Conservation (phyloP, 2,329 filamentous ascomycete species). For the Trichothecium sympodiale region DNA sequence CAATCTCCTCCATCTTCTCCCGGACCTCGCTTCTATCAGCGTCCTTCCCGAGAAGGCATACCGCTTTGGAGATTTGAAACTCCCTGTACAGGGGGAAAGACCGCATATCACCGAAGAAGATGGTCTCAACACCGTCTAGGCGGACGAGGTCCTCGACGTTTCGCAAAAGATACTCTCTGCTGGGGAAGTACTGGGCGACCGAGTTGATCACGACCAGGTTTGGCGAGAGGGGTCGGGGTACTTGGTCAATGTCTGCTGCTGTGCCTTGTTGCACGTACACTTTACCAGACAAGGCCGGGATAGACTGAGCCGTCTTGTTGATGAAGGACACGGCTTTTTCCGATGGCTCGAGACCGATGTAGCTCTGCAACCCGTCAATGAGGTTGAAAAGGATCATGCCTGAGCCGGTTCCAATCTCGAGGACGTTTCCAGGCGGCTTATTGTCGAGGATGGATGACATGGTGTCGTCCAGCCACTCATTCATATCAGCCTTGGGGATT, state of each 20-base stretch:
- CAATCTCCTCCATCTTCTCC: conserved; percentile 8
- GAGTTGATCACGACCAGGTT: conserved; percentile 8
- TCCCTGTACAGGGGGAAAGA: conserved; percentile 7
- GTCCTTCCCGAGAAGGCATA: conserved; percentile 1
- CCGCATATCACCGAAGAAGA: conserved; percentile 12
- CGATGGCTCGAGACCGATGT: conserved; percentile 17
- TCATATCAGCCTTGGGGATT: conserved; percentile 17
- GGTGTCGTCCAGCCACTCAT: conserved; percentile 20
- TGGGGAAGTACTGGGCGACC: conserved; percentile 10
- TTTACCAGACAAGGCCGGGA: conserved; percentile 7
- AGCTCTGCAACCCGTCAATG: conserved; percentile 7
- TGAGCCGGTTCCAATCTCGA: conserved; percentile 18
- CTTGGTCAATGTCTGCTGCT: conserved; percentile 8
- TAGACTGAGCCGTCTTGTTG: conserved; percentile 5
- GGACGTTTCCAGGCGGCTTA: conserved; percentile 7
- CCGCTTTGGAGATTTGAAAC: conserved; percentile 6
- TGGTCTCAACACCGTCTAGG: conserved; percentile 2
- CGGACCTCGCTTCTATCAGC: conserved; percentile 5
- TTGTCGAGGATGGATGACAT: conserved; percentile 8
- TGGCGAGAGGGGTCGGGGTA: background rate
- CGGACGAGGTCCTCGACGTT: conserved; percentile 3
- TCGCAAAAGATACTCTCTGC: conserved; percentile 5
- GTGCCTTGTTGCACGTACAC: conserved; percentile 10
- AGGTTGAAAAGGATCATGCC: conserved; percentile 22
- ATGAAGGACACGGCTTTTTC: conserved; percentile 11